Base-by-base conservation (phyloP, 768 basidiomycete genomes). In the Steccherinum ochraceum region DNA sequence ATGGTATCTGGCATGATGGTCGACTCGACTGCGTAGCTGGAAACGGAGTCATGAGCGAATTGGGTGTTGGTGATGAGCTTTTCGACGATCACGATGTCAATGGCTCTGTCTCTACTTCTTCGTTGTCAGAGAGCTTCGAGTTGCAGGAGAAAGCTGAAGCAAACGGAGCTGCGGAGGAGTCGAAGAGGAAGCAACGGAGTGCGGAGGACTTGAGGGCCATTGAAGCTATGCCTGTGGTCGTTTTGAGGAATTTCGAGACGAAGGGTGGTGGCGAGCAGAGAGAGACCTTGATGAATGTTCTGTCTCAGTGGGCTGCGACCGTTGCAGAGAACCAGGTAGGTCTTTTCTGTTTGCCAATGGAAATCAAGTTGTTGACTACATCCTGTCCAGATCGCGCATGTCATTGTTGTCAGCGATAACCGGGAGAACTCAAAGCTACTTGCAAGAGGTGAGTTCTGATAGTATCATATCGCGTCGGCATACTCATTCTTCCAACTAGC, bases 351-450 rank as follows among this genome's bases (percentile, higher is more conserved):
- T 21, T 48, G 35, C 25, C 45, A 4, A 12, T 35, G 23, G 2
- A 24, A 48, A 18, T 12, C 12, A 19, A 26, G 19, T 26, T 43
- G n/a, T 41, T 50, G 19, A 20, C 45, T 25, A 49, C 20, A 41
- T 47, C 40, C n/a, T 3, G 4, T 18, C n/a, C 40, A 93, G 89
- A 72, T 91, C 51, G 95, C 95, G 0, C 94, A 98, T 66, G 92
- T 96, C 43, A 73, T 99, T 45, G 81, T 98, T 26, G 71, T 93
- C 41, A 90, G 90, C 58, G 91, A 98, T 63, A 93, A 92, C 57
- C 80, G 88, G 23, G 92, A 93, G 59, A 87, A 94, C 51, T 74
- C 82, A 1, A 96, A 92, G 63, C 73, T 79, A n/a, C 70, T 98
- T 5, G 82, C 90, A 0, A 87, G 86, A 74, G 86, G 91, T 87